A percentile compares a stretch with the other conserved stretches of the same genome.
phyloP scores from a whole-genome alignment of 352 stramenopile genomes.

The Aphanomyces cochlioides region DNA sequence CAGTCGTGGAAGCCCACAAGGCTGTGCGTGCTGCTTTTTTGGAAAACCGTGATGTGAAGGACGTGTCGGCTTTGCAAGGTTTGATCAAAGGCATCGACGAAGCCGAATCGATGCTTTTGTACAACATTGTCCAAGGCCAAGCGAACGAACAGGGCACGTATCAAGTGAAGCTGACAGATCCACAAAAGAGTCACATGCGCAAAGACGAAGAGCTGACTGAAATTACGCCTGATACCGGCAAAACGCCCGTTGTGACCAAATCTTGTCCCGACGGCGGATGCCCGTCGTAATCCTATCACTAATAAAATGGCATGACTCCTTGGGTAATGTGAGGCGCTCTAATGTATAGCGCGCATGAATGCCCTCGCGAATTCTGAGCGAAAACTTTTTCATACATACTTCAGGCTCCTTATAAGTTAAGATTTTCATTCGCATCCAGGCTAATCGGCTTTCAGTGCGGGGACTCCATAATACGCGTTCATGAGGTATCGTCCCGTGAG shows the following conservation, averaged over 20 bases:
- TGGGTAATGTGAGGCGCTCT: not conserved
- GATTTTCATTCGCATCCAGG: no score
- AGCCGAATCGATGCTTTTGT: conserved; percentile 77
- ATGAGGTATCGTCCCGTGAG: conserved; percentile 87
- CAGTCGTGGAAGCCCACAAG: conserved; percentile 50
- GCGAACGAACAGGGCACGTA: conserved; percentile 54
- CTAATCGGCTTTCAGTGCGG: conserved; percentile 11
- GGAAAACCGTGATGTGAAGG: conserved; percentile 54
- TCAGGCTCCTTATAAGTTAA: no score
- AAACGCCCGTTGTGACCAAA: conserved; percentile 70
- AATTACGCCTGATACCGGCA: conserved; percentile 68
- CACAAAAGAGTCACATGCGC: conserved; percentile 67
- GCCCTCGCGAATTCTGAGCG: no score
- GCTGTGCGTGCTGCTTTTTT: conserved; percentile 69
- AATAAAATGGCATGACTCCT: not conserved
- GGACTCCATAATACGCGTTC: conserved; percentile 58
- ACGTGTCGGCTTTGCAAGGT: conserved; percentile 49
- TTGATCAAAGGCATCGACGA: conserved; percentile 75
- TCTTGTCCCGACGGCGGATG: conserved; percentile 76
- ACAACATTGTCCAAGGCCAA: conserved; percentile 79
- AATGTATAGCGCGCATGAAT: not conserved
- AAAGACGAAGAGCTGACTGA: conserved; percentile 81
- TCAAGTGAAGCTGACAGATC: conserved; percentile 75
- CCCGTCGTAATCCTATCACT: conserved; percentile 32
- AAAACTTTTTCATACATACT: no score